These are phyloP conservation scores for Populus trichocarpa DNA, from an alignment of 441 rosid species.

Conservation along the genomic window DNA sequence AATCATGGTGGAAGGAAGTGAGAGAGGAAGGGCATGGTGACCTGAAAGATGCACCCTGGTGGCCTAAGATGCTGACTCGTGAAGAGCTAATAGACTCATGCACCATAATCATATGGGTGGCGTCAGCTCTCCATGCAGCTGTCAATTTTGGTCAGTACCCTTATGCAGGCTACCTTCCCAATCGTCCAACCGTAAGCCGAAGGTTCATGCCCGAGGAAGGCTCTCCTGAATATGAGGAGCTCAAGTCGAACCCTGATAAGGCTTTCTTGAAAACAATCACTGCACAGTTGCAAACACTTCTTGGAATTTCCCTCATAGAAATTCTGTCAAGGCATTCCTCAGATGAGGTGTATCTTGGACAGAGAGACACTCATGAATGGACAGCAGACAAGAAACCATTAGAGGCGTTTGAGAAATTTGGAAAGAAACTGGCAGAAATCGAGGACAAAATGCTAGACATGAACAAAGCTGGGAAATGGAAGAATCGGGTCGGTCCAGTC, in stretches of 20 bases:
- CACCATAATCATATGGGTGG: too few relatives aligned
- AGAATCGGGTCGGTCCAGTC: background rate
- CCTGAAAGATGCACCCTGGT: too few relatives aligned
- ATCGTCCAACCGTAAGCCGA: background rate
- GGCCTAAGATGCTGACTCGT: too few relatives aligned
- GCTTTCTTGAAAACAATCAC: background rate
- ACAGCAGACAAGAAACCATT: background rate
- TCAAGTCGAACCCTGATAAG: background rate
- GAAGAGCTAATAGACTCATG: too few relatives aligned
- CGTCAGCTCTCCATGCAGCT: too few relatives aligned
- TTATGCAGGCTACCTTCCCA: too few relatives aligned
- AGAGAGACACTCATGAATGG: conserved; percentile 1
- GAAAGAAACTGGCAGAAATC: background rate
- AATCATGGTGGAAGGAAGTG: too few relatives aligned
- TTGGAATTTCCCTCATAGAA: background rate
- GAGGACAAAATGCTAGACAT: background rate
- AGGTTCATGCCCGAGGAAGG: background rate
- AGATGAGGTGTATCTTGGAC: conserved; percentile 3
- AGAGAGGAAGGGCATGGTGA: too few relatives aligned
- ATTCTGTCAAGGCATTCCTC: background rate
- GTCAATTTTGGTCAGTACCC: too few relatives aligned
- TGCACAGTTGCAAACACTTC: background rate
- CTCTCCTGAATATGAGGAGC: background rate
- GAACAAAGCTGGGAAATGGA: background rate
- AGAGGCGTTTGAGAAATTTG: conserved; percentile 1